These are phyloP conservation scores for Chrysoporthe cubensis DNA, from an alignment of 2,329 filamentous ascomycete species.

Conservation along the genomic window DNA sequence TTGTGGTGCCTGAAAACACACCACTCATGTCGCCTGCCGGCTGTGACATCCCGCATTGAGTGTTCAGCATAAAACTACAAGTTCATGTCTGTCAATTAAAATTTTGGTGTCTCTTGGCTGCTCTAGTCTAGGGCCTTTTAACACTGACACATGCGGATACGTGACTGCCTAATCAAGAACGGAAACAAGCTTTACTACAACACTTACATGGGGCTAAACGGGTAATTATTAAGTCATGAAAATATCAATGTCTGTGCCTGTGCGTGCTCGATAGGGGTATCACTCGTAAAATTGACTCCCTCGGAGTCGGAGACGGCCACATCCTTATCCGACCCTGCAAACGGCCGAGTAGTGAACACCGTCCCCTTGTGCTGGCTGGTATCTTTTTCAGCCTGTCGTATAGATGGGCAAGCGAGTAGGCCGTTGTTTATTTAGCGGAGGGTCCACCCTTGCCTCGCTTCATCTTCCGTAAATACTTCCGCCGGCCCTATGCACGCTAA, in stretches of 20 bases:
- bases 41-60: background rate
- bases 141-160: no score
- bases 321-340: background rate
- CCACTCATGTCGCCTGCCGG: background rate
- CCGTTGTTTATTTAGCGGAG: background rate
- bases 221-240: background rate
- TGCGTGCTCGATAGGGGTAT: background rate
- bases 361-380: background rate
- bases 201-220: no score
- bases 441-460: background rate
- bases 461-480: constrained; percentile 5
- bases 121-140: background rate
- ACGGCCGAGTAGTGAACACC: background rate
- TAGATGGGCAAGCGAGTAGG: background rate
- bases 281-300: background rate
- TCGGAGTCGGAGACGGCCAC: background rate
- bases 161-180: background rate
- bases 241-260: background rate
- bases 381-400: background rate
- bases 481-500: constrained; percentile 28
- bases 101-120: background rate
- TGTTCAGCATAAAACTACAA: background rate
- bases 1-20: no score
- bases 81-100: background rate
- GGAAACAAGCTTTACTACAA: background rate